Conservation (phyloP, 768 basidiomycete genomes). For the Galerina sulciceps region DNA sequence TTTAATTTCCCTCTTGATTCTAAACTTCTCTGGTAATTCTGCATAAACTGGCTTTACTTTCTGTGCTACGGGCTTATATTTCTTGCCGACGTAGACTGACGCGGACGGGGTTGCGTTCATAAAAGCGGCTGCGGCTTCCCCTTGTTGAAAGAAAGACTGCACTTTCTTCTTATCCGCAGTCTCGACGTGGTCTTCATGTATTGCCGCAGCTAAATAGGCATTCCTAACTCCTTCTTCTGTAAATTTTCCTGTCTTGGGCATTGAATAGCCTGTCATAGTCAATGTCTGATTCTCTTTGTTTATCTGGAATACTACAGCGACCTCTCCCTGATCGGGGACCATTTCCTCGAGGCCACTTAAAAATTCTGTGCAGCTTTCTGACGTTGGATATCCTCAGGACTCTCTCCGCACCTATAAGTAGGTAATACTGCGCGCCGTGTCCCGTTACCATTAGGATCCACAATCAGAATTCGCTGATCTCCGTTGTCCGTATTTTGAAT, state of each 20-base stretch:
- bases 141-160: too few relatives aligned
- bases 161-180: too few relatives aligned
- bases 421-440: constrained; percentile 9
- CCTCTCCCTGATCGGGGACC: constrained; percentile 1
- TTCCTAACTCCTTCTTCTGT: too few relatives aligned
- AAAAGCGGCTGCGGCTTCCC: too few relatives aligned
- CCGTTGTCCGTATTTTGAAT: constrained; percentile 20
- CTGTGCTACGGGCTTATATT: constrained; percentile 13
- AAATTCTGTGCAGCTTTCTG: background rate
- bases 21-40: constrained; percentile 8
- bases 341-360: constrained; percentile 2
- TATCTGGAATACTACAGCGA: background rate
- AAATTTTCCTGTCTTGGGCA: too few relatives aligned
- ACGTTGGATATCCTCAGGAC: background rate
- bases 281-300: constrained; percentile 4
- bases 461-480: constrained; percentile 24
- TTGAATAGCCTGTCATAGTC: too few relatives aligned
- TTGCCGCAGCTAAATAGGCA: too few relatives aligned
- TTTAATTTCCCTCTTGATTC: constrained; percentile 7
- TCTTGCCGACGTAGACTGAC: background rate
- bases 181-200: too few relatives aligned
- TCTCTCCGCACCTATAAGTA: constrained; percentile 4
- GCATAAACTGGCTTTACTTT: constrained; percentile 7
- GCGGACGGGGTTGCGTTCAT: too few relatives aligned
- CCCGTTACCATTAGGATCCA: constrained; percentile 25